These are phyloP conservation scores for Acacia pycnantha DNA, from an alignment of 331 rosid genomes.

Conservation along the genomic window DNA sequence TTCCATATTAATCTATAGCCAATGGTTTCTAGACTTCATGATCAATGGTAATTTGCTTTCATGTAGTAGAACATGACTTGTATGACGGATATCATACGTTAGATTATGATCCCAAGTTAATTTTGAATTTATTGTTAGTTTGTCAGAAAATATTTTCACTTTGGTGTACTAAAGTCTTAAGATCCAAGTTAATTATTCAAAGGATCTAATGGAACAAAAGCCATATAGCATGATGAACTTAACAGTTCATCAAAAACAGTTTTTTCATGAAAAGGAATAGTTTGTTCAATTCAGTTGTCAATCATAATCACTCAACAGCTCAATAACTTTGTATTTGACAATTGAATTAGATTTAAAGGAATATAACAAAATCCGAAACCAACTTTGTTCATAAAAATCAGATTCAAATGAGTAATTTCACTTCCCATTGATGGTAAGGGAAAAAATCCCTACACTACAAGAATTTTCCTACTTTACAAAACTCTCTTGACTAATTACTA, in stretches of 20 bases:
- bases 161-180: neutral
- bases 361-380: neutral
- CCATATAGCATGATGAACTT: too few relatives aligned
- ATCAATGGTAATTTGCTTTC: neutral
- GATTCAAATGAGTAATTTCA: neutral
- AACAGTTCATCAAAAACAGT: too few relatives aligned
- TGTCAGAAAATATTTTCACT: too few relatives aligned
- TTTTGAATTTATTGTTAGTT: too few relatives aligned
- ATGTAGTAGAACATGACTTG: neutral
- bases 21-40: neutral
- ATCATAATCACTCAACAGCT: too few relatives aligned
- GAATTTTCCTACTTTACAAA: neutral
- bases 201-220: neutral
- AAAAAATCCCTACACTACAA: neutral
- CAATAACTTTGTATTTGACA: too few relatives aligned
- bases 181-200: neutral
- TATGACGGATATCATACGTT: neutral
- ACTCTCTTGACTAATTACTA: neutral
- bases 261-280: too few relatives aligned
- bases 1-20: neutral
- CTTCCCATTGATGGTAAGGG: neutral
- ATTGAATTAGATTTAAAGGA: neutral
- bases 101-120: neutral
- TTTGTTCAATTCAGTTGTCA: too few relatives aligned
- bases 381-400: neutral